Percentiles rank a stretch among this genome's conserved stretches.
phyloP scores from a whole-genome alignment of 208 protist species.

The Wallacemonas collosoma region DNA sequence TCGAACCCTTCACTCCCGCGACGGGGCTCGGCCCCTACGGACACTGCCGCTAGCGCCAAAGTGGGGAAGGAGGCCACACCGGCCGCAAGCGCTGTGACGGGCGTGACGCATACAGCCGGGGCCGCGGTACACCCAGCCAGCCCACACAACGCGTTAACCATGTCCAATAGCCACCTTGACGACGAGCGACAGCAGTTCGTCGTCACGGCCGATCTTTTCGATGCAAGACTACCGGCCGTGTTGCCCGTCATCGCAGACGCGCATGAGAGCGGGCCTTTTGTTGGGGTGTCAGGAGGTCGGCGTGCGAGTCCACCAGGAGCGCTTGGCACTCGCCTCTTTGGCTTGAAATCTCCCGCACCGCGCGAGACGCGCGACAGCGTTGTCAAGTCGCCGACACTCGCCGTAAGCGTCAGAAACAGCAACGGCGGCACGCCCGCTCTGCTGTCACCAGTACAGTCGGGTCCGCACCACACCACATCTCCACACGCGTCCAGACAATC shows the following conservation, averaged over 20 bases:
- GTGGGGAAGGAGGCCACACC: too few species aligned
- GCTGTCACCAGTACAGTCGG: too few species aligned
- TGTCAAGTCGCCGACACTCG: too few species aligned
- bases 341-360: too few species aligned
- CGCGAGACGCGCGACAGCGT: too few species aligned
- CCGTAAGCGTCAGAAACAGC: too few species aligned
- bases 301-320: too few species aligned
- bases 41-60: too few species aligned
- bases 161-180: neutral
- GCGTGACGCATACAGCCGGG: neutral
- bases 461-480: too few species aligned
- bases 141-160: neutral
- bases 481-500: too few species aligned
- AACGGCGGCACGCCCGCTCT: too few species aligned
- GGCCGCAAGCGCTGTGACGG: neutral
- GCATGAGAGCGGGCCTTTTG: neutral
- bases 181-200: neutral
- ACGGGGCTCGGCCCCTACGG: neutral
- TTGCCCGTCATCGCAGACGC: neutral
- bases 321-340: too few species aligned
- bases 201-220: neutral
- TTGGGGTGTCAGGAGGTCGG: neutral
- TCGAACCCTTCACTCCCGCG: neutral
- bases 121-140: neutral
- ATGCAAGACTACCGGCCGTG: neutral